Evolutionary conservation across 306 rosid species (phyloP), one percentile per base, ranked within the genome.

Genomic region (Dicorynia guianensis): DNA sequence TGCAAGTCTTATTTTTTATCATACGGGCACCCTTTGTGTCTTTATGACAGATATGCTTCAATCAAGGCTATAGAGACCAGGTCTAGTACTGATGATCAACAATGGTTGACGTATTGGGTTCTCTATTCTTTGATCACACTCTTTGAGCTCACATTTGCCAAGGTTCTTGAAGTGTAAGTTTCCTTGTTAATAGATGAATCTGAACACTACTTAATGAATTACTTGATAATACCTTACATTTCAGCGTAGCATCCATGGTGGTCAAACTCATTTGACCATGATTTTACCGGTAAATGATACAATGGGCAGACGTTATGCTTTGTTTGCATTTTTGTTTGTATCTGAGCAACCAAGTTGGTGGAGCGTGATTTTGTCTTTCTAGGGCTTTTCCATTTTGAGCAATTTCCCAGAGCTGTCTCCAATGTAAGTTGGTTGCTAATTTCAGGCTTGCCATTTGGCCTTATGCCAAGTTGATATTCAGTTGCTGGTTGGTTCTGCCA

Each of bases 91-190:
- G 97, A 95, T 76, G 97, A 95, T 58, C 93, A 95, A 30, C 97
- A 95, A 77, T 95, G 99, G 99, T 97, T 95, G 5, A 95, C 99
- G 0, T 95, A 95, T 79, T 95, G 97, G 97, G 96, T 92, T 80
- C 88, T 95, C 12, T 95, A 95, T 71, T 95, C 99, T 65, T 71
- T 95, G 49, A 85, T 89, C 33, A 90, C 97, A 43, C 89, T 95
- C 76, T 90, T 95, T 0, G 99, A 95, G 88, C 96, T 95, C 77
- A 95, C 99, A 12, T 92, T 95, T 72, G 88, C 97, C 80, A 92
- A 87, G 86, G 79, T 89, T 68, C 87, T 95, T 17, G 97, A 95
- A 79, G 30, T 80, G 99, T 95, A 71, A 81, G 89, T 48, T 4
- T 5, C 14, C 1, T 33, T 64, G 40, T 73, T 50, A 13, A 58